phyloP scores from a whole-genome alignment of 371 early-diverging fungal genomes.

The Batkoa obscura region DNA sequence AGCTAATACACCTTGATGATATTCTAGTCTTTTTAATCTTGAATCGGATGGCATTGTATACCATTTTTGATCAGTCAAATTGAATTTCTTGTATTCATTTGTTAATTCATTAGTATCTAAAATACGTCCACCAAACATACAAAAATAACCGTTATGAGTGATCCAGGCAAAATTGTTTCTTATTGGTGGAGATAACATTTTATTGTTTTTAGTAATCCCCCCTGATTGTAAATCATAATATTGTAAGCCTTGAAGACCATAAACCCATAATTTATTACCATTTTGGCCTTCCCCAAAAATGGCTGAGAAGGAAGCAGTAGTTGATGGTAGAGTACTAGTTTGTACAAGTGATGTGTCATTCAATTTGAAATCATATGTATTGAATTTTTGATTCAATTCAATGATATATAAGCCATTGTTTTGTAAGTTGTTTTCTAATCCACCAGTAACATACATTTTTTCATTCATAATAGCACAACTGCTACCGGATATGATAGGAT shows the following conservation, averaged over 20 bases:
- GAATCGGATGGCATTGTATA: not conserved
- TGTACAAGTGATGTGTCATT: too few relatives aligned
- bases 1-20: not conserved
- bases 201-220: not conserved
- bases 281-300: not conserved
- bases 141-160: not conserved
- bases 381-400: not conserved
- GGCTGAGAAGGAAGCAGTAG: not conserved
- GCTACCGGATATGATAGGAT: too few relatives aligned
- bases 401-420: not conserved
- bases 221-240: not conserved
- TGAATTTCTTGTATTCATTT: not conserved
- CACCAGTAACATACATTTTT: not conserved
- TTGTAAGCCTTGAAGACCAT: not conserved
- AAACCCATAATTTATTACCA: not conserved
- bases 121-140: not conserved
- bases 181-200: not conserved
- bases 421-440: not conserved
- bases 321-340: not conserved
- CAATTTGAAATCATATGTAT: not conserved
- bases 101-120: not conserved
- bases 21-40: not conserved
- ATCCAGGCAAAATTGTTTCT: not conserved
- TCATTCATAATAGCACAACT: not conserved
- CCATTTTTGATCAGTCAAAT: not conserved